A percentile compares a stretch with the other conserved stretches of the same genome.
Evolutionary conservation across 768 basidiomycete genomes (phyloP).

Genomic region (Boletus coccyginus): DNA sequence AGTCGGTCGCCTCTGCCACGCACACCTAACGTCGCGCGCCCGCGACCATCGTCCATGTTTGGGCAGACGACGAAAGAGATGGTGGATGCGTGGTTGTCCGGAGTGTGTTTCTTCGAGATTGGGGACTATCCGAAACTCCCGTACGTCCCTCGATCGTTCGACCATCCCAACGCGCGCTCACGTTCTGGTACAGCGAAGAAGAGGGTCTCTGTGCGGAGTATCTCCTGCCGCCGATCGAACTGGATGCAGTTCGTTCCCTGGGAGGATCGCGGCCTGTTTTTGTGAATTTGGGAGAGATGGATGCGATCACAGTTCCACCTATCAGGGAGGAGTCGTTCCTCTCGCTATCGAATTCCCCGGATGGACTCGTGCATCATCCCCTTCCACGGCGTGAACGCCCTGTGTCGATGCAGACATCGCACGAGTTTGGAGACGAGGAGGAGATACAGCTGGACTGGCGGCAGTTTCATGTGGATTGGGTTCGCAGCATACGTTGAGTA

Average conservation of each 20-base stretch:
- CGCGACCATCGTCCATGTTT: constrained; percentile 17
- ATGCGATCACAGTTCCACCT: constrained; percentile 25
- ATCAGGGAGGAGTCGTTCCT: constrained; percentile 44
- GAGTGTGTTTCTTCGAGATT: not conserved
- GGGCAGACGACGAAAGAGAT: constrained; percentile 11
- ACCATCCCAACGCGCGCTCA: not conserved
- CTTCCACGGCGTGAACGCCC: constrained; percentile 27
- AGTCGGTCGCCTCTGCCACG: not conserved
- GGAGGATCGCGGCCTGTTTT: constrained; percentile 45
- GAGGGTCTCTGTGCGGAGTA: not conserved
- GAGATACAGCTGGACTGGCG: constrained; percentile 44
- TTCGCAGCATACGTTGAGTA: constrained; percentile 12
- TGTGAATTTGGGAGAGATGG: constrained; percentile 35
- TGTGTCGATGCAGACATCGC: constrained; percentile 31
- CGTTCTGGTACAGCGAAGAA: constrained; percentile 4
- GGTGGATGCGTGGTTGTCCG: constrained; percentile 3
- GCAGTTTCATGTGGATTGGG: constrained; percentile 51
- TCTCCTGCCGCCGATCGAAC: constrained; percentile 6
- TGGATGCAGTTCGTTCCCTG: constrained; percentile 42
- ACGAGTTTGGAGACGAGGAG: constrained; percentile 32
- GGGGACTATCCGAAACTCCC: not conserved
- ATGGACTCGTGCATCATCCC: constrained; percentile 20
- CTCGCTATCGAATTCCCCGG: constrained; percentile 37
- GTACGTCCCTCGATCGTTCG: constrained; percentile 12
- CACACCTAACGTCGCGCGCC: not conserved